Conservation (phyloP, 1,284 basidiomycete genomes). For the Pseudozyma tsukubaensis region DNA sequence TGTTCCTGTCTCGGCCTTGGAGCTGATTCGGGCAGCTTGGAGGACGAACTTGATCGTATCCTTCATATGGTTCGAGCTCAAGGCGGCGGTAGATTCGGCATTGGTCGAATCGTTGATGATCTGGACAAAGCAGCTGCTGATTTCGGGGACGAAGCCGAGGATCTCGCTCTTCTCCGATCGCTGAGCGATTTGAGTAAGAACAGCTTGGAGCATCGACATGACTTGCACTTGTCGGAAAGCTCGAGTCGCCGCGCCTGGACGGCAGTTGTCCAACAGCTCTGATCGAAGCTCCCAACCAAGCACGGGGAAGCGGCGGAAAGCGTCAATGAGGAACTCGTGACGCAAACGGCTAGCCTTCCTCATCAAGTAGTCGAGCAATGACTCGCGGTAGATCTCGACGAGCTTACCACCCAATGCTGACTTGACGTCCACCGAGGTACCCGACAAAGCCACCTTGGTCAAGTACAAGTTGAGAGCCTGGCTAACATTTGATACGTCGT, state of each 20-base stretch:
- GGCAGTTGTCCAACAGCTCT: conserved; percentile 73
- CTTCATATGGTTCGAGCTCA: conserved; percentile 80
- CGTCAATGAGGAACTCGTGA: conserved; percentile 81
- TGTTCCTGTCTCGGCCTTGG: conserved; percentile 67
- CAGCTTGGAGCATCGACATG: conserved; percentile 78
- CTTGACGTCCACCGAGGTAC: conserved; percentile 19
- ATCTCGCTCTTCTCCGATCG: conserved; percentile 70
- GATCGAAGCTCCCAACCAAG: conserved; percentile 78
- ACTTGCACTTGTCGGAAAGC: conserved; percentile 73
- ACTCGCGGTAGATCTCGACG: conserved; percentile 75
- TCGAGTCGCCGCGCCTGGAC: conserved; percentile 35
- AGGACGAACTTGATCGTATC: conserved; percentile 82
- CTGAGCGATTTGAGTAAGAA: conserved; percentile 75
- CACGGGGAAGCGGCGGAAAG: conserved; percentile 77
- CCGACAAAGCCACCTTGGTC: conserved; percentile 66
- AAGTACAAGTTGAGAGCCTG: conserved; percentile 81
- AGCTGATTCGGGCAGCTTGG: conserved; percentile 77
- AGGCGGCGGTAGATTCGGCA: conserved; percentile 62
- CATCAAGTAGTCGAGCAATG: conserved; percentile 81
- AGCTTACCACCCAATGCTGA: conserved; percentile 66
- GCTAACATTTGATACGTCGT: conserved; percentile 76
- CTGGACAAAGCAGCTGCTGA: conserved; percentile 74
- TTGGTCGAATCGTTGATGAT: conserved; percentile 74
- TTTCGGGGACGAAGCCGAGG: conserved; percentile 72
- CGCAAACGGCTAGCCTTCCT: conserved; percentile 84